phyloP scores from a whole-genome alignment of 2,329 filamentous ascomycete species.

The Chaetomium sp. region DNA sequence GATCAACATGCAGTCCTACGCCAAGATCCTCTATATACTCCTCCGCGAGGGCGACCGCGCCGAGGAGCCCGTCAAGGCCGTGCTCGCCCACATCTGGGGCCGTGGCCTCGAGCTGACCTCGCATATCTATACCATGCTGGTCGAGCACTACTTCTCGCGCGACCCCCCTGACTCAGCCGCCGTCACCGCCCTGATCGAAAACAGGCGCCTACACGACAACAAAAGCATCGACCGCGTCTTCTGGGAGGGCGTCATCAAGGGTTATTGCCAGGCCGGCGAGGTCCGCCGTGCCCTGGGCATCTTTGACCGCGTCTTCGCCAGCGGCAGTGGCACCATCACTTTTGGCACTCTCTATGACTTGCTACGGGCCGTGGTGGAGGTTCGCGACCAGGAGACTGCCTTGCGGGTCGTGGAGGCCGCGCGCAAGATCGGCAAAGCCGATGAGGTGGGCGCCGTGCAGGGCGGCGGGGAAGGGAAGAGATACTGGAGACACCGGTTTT shows the following conservation, averaged over 20 bases:
- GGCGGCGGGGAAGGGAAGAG: slow-evolving; percentile 33
- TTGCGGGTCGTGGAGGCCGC: slow-evolving; percentile 36
- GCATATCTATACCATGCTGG: slow-evolving; percentile 74
- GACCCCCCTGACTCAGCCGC: slow-evolving; percentile 60
- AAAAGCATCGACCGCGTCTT: slow-evolving; percentile 59
- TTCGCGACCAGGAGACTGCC: slow-evolving; percentile 33
- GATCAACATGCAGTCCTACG: slow-evolving; percentile 66
- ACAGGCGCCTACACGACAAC: slow-evolving; percentile 51
- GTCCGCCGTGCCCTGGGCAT: slow-evolving; percentile 52
- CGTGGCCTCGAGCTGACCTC: slow-evolving; percentile 57
- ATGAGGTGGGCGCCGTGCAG: slow-evolving; percentile 20
- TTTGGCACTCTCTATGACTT: slow-evolving; percentile 49
- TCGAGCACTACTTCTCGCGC: slow-evolving; percentile 66
- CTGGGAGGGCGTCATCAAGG: slow-evolving; percentile 71
- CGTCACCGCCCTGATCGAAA: slow-evolving; percentile 62
- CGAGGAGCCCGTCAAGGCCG: slow-evolving; percentile 56
- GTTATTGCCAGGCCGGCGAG: slow-evolving; percentile 61
- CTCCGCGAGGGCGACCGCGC: slow-evolving; percentile 50
- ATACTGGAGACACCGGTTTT: slow-evolving; percentile 55
- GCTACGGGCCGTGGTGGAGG: slow-evolving; percentile 39
- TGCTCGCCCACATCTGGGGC: slow-evolving; percentile 64
- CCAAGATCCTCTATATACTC: slow-evolving; percentile 68
- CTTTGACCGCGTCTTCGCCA: slow-evolving; percentile 48
- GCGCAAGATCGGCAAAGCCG: slow-evolving; percentile 32
- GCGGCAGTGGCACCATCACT: slow-evolving; percentile 46